Evolutionary conservation across 495 filamentous ascomycete genomes (phyloP).

Genomic region (Clohesyomyces aquaticus): DNA sequence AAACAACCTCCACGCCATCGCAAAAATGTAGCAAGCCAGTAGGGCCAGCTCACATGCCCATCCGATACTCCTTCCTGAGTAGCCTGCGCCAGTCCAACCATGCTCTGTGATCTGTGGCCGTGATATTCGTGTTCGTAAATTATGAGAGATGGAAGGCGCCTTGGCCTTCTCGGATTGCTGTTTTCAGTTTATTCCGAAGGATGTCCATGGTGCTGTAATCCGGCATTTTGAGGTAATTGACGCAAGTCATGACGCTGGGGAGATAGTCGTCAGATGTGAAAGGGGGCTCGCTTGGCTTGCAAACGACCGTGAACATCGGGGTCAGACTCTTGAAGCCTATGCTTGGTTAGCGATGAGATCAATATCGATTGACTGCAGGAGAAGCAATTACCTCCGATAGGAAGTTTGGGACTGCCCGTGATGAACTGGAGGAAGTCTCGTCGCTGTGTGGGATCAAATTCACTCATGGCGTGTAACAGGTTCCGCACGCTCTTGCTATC

Average conservation of each 20-base stretch:
- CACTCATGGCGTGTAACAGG: constrained; percentile 92
- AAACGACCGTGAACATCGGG: constrained; percentile 98
- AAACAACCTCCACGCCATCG: constrained; percentile 8
- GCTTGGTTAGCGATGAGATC: constrained; percentile 37
- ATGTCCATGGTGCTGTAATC: constrained; percentile 85
- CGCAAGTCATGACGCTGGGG: constrained; percentile 98
- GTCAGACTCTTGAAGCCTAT: constrained; percentile 94
- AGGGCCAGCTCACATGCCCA: constrained; percentile 1
- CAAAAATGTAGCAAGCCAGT: neutral
- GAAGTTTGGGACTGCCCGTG: constrained; percentile 96
- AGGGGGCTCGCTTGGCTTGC: constrained; percentile 93
- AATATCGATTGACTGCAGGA: constrained; percentile 11
- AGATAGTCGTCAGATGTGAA: constrained; percentile 96
- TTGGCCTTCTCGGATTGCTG: constrained; percentile 95
- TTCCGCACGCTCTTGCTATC: constrained; percentile 97
- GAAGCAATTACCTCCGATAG: constrained; percentile 78
- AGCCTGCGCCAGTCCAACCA: constrained; percentile 13
- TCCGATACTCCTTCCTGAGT: neutral
- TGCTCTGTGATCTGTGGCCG: constrained; percentile 17
- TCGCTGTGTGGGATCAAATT: constrained; percentile 71
- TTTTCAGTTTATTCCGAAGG: constrained; percentile 72
- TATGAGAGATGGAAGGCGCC: constrained; percentile 97
- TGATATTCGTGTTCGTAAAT: constrained; percentile 16
- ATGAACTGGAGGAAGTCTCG: constrained; percentile 98
- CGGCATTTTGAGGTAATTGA: constrained; percentile 98